phyloP scores from a whole-genome alignment of 2,329 filamentous ascomycete species.

The Metarhizium anisopliae region DNA sequence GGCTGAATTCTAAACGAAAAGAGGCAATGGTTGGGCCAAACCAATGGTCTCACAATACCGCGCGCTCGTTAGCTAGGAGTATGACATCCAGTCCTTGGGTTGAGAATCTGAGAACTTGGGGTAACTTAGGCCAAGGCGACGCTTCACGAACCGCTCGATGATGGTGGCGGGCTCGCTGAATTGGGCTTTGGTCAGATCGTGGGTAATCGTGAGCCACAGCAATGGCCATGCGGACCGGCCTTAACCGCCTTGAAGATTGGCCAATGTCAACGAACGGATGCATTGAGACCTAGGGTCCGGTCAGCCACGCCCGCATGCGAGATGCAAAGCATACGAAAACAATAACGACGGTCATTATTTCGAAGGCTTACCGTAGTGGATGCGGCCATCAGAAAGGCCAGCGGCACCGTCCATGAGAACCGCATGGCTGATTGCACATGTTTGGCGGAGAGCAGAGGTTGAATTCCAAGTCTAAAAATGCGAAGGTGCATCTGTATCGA shows the following conservation, averaged over 20 bases:
- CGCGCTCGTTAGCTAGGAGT: neutral
- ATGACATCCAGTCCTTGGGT: slow-evolving; percentile 2
- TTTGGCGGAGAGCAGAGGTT: neutral
- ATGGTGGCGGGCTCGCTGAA: neutral
- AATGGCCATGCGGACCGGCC: neutral
- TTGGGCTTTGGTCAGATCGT: neutral
- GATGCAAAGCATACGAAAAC: neutral
- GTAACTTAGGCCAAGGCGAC: neutral
- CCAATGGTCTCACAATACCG: neutral
- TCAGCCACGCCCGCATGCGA: slow-evolving; percentile 2
- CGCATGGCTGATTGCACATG: neutral
- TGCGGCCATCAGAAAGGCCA: neutral
- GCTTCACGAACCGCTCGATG: slow-evolving; percentile 14
- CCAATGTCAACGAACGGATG: neutral
- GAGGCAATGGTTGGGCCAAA: neutral
- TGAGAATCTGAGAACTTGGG: neutral
- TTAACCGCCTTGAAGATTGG: neutral
- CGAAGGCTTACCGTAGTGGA: neutral
- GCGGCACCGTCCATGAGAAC: neutral
- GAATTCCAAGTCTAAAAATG: too few species aligned
- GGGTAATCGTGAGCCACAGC: slow-evolving; percentile 2
- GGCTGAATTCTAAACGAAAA: neutral
- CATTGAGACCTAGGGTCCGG: neutral
- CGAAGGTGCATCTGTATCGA: too few species aligned
- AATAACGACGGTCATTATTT: neutral